A percentile compares a stretch with the other conserved stretches of the same genome.
These are phyloP conservation scores for Arthrobotrys iridis DNA, from an alignment of 2,329 filamentous ascomycete species.

Conservation along the genomic window DNA sequence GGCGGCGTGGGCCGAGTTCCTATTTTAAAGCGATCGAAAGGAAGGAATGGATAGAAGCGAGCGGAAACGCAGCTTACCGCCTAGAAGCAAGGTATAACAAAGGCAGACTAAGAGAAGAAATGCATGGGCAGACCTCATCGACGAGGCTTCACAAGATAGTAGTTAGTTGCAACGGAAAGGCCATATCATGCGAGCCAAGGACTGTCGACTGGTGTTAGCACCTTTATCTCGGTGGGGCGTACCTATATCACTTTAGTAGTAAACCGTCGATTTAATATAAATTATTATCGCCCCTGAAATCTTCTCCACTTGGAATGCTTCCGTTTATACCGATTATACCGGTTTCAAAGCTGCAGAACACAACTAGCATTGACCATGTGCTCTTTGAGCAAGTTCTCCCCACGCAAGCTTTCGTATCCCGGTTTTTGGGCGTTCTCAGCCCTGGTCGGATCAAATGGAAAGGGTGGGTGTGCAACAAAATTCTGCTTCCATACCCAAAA, in stretches of 20 bases:
- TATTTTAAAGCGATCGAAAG: conserved; percentile 32
- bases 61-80: conserved; percentile 33
- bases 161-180: conserved; percentile 11
- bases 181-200: conserved; percentile 36
- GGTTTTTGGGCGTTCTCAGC: conserved; percentile 19
- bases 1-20: conserved; percentile 29
- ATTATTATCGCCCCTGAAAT: conserved; percentile 48
- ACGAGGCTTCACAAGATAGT: conserved; percentile 30
- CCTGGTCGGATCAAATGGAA: conserved; percentile 13
- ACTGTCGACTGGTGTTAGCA: not conserved
- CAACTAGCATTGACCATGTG: conserved; percentile 14
- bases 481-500: conserved; percentile 2
- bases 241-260: conserved; percentile 50
- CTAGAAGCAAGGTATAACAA: conserved; percentile 7
- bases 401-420: not conserved
- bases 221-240: conserved; percentile 54
- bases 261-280: conserved; percentile 49
- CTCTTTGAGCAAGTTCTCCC: conserved; percentile 1
- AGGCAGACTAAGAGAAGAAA: conserved; percentile 8
- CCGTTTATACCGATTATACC: conserved; percentile 54
- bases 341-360: conserved; percentile 46
- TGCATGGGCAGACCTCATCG: conserved; percentile 21
- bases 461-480: conserved; percentile 2
- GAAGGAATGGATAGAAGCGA: conserved; percentile 29
- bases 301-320: conserved; percentile 49